These are phyloP conservation scores for Fusarium liriodendri DNA, from an alignment of 2,329 filamentous ascomycete genomes.

Conservation along the genomic window DNA sequence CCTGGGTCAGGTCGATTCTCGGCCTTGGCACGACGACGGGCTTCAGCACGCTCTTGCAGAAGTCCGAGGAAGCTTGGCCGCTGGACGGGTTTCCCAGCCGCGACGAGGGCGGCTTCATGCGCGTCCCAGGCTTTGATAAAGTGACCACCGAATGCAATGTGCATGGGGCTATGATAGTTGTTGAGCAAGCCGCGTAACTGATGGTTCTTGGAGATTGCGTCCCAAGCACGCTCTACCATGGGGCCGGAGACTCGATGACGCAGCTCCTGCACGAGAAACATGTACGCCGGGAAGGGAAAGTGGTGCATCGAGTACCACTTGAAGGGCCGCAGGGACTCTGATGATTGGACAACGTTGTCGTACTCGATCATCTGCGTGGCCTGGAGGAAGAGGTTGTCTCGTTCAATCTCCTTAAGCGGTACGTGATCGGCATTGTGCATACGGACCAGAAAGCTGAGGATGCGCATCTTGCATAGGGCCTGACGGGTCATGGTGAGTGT, in stretches of 20 bases:
- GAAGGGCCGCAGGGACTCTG: constrained; percentile 63
- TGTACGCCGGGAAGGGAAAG: constrained; percentile 71
- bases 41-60: constrained; percentile 58
- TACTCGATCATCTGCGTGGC: constrained; percentile 70
- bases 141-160: constrained; percentile 66
- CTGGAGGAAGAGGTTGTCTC: constrained; percentile 64
- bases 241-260: constrained; percentile 64
- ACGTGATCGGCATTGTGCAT: constrained; percentile 54
- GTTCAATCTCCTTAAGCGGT: constrained; percentile 58
- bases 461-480: constrained; percentile 66
- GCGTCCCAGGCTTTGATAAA: constrained; percentile 74
- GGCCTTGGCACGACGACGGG: constrained; percentile 45
- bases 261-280: constrained; percentile 68
- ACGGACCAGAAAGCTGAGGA: constrained; percentile 65
- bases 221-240: constrained; percentile 69
- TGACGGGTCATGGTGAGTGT: constrained; percentile 68
- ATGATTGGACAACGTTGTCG: constrained; percentile 66
- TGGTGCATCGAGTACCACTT: constrained; percentile 70
- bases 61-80: constrained; percentile 60
- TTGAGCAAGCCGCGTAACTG: constrained; percentile 61
- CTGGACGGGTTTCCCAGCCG: constrained; percentile 55
- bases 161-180: constrained; percentile 65
- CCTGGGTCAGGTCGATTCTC: constrained; percentile 43
- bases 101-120: constrained; percentile 60
- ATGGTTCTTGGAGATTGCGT: constrained; percentile 66